Conservation (phyloP, 176 grass and related monocot genomes). For the Chrysopogon serrulatus region DNA sequence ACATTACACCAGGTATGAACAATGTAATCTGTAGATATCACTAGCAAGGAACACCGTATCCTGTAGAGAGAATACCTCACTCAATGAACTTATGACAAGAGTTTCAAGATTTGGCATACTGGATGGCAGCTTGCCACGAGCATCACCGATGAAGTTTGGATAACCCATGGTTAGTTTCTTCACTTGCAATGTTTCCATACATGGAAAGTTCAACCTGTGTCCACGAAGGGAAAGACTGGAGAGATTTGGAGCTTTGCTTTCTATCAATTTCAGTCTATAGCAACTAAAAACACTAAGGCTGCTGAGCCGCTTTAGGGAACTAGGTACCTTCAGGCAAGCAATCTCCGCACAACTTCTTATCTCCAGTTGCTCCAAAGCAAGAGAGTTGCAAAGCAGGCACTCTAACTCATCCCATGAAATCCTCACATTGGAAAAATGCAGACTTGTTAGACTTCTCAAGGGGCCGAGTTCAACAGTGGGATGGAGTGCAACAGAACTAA, state of each 20-base stretch:
- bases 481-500: too few species aligned
- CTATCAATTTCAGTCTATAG: too few species aligned
- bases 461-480: too few species aligned
- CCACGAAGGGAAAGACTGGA: neutral
- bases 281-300: neutral
- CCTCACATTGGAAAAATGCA: too few species aligned
- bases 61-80: neutral
- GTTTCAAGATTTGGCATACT: neutral
- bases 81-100: neutral
- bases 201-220: neutral
- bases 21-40: neutral
- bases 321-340: neutral
- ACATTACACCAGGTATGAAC: neutral
- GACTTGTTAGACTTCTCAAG: too few species aligned
- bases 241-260: too few species aligned
- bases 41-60: neutral
- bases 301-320: neutral
- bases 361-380: too few species aligned
- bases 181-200: too few species aligned
- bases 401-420: too few species aligned
- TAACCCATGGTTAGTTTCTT: neutral
- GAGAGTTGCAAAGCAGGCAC: too few species aligned
- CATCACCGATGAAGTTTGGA: neutral
- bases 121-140: too few species aligned
- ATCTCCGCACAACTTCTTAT: too few species aligned